Conservation (phyloP, 805 yeast genomes). For the Lachancea dasiensis region DNA sequence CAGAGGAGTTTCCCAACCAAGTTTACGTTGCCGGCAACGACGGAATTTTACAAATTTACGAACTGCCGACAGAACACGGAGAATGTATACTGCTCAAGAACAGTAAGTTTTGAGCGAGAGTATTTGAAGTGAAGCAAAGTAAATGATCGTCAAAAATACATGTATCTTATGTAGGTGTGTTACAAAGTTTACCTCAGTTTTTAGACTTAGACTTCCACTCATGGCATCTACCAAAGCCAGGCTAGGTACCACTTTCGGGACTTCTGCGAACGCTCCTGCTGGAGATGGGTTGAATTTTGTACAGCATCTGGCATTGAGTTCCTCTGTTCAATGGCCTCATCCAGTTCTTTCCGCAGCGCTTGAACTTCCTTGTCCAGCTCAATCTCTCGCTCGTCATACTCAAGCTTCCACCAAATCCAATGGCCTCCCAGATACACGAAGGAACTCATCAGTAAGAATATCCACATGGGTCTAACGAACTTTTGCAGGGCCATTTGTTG, state of each 20-base stretch:
- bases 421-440: slow-evolving; percentile 26
- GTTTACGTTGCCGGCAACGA: slow-evolving; percentile 28
- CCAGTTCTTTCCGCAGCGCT: slow-evolving; percentile 12
- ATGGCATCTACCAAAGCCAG: slow-evolving; percentile 16
- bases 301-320: background rate
- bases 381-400: slow-evolving; percentile 24
- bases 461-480: slow-evolving; percentile 29
- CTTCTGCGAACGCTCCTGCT: background rate
- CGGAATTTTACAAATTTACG: slow-evolving; percentile 24
- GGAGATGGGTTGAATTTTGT: too few relatives aligned
- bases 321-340: slow-evolving; percentile 2
- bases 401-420: slow-evolving; percentile 28
- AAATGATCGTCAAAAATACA: too few relatives aligned
- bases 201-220: too few relatives aligned
- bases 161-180: too few relatives aligned
- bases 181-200: too few relatives aligned
- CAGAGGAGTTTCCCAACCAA: slow-evolving; percentile 29
- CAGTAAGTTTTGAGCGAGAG: slow-evolving; percentile 14
- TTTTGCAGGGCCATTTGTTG: slow-evolving; percentile 19
- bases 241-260: slow-evolving; percentile 14
- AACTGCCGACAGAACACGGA: slow-evolving; percentile 26
- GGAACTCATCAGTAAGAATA: slow-evolving; percentile 29
- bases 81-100: slow-evolving; percentile 28
- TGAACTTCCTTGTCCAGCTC: slow-evolving; percentile 17
- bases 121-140: too few relatives aligned